These are phyloP conservation scores for Dictyostelium brefeldianum DNA, from an alignment of 78 protist species.

Conservation along the genomic window DNA sequence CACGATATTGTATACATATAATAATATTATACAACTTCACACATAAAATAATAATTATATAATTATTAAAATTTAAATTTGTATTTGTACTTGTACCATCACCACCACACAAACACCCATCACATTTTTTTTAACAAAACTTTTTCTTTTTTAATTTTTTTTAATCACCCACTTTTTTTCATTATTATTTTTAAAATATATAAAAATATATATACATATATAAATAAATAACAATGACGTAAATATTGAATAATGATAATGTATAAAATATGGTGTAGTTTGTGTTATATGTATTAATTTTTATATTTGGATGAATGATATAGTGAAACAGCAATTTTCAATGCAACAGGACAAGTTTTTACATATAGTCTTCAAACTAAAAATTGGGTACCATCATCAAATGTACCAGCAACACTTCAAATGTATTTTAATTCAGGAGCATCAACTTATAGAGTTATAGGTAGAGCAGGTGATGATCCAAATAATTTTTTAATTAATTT, in stretches of 20 bases:
- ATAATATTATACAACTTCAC: neutral
- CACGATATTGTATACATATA: no score
- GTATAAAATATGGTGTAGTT: no score
- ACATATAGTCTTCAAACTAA: slow-evolving; percentile 39
- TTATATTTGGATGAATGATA: neutral
- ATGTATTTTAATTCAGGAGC: slow-evolving; percentile 48
- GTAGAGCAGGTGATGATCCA: slow-evolving; percentile 64
- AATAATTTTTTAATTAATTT: slow-evolving; percentile 75
- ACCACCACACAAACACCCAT: no score
- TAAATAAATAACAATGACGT: slow-evolving; percentile 21
- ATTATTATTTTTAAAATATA: no score
- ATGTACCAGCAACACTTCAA: slow-evolving; percentile 58
- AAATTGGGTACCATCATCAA: slow-evolving; percentile 69
- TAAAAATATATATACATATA: neutral
- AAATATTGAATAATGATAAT: no score
- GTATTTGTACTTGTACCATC: neutral
- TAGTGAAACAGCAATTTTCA: slow-evolving; percentile 63
- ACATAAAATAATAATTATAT: neutral
- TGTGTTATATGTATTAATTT: neutral
- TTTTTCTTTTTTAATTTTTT: neutral
- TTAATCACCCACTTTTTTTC: neutral
- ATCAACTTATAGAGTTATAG: slow-evolving; percentile 62
- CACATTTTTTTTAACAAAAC: neutral
- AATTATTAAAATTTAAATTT: no score
- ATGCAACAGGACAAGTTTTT: slow-evolving; percentile 72